phyloP scores from a whole-genome alignment of 129 eudicot genomes.

The Artemisia tridentata region DNA sequence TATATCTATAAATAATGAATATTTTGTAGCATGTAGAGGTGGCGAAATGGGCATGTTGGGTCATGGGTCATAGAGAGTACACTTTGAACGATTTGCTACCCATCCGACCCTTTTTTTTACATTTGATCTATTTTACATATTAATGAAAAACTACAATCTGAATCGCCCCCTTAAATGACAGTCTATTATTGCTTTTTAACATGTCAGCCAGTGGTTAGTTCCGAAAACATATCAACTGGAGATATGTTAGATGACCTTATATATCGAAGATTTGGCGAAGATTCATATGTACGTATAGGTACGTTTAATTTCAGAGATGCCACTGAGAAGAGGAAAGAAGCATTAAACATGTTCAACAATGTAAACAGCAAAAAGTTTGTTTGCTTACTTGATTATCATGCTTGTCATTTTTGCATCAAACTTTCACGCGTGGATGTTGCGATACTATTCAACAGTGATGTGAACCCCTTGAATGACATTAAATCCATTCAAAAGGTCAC shows the following conservation, averaged over 20 bases:
- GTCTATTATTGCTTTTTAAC: neutral
- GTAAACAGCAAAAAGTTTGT: neutral
- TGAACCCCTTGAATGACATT: too few species aligned
- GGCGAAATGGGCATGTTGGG: too few species aligned
- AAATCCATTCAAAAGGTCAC: too few species aligned
- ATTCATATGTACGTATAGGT: constrained; percentile 50
- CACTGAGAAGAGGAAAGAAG: constrained; percentile 29
- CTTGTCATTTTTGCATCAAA: too few species aligned
- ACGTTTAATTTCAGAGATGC: constrained; percentile 11
- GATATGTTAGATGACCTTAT: constrained; percentile 70
- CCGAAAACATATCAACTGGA: constrained; percentile 48
- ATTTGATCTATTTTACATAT: neutral
- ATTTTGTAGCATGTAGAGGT: too few species aligned
- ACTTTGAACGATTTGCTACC: too few species aligned
- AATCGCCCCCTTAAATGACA: neutral
- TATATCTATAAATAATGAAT: too few species aligned
- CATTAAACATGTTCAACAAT: neutral
- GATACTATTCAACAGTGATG: too few species aligned
- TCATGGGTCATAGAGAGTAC: too few species aligned
- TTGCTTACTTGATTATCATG: too few species aligned
- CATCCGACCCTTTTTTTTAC: neutral
- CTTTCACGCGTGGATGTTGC: too few species aligned
- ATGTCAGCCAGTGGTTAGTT: constrained; percentile 40
- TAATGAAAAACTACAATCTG: neutral
- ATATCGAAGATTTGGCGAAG: constrained; percentile 51